phyloP scores from a whole-genome alignment of 2,329 filamentous ascomycete genomes.

The Colletotrichum acutatum region DNA sequence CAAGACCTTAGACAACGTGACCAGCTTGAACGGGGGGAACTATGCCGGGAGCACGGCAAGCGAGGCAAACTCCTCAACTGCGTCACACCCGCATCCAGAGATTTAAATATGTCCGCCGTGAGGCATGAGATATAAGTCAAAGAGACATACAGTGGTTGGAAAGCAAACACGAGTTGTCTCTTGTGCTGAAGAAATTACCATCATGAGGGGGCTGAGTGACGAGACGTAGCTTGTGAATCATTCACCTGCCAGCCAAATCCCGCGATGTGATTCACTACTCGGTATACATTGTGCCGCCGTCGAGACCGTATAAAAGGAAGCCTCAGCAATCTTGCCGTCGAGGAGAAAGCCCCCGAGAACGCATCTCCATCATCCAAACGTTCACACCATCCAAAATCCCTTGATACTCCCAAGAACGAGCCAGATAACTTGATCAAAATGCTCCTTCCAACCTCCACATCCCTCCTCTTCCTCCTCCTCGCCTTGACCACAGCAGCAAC shows the following conservation, averaged over 20 bases:
- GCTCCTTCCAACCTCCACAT: not conserved
- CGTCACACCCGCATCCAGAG: not conserved
- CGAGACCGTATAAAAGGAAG: not conserved
- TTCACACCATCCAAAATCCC: not conserved
- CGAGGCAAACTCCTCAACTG: not conserved
- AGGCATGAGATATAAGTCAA: too few relatives aligned
- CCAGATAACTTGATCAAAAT: not conserved
- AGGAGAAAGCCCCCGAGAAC: not conserved
- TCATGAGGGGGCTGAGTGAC: not conserved
- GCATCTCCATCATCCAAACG: not conserved
- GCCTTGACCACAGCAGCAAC: not conserved
- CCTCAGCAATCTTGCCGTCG: not conserved
- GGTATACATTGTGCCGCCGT: not conserved
- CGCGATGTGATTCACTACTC: not conserved
- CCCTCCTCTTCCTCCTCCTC: not conserved
- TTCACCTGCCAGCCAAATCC: not conserved
- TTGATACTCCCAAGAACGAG: not conserved
- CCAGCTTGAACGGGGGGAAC: not conserved
- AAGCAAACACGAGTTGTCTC: not conserved
- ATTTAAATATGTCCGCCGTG: not conserved
- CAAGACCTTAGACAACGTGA: not conserved
- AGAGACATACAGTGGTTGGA: not conserved
- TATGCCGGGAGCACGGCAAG: not conserved
- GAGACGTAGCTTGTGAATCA: not conserved
- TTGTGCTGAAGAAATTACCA: not conserved